Percentiles rank a stretch among this genome's conserved stretches.
These are phyloP conservation scores for Pestalotiopsis fici DNA, from an alignment of 2,329 filamentous ascomycete genomes.

Conservation along the genomic window DNA sequence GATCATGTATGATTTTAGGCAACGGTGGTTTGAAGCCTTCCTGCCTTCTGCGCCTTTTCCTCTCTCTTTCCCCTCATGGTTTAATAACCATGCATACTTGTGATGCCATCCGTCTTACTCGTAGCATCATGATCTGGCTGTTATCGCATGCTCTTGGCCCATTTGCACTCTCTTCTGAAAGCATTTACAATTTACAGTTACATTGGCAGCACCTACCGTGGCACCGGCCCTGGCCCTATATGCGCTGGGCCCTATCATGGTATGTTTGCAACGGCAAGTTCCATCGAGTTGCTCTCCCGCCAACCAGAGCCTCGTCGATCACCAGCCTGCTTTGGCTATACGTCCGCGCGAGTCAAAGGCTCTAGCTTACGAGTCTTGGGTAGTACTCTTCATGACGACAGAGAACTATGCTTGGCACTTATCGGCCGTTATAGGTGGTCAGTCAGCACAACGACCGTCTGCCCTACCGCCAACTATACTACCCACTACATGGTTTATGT, in stretches of 20 bases:
- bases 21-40: too few relatives aligned
- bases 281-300: neutral
- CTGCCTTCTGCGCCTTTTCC: too few relatives aligned
- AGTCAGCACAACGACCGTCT: too few relatives aligned
- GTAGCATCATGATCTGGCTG: too few relatives aligned
- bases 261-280: neutral
- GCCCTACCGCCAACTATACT: too few relatives aligned
- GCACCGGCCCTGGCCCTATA: neutral
- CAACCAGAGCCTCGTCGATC: conserved; percentile 6
- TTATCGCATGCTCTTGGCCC: too few relatives aligned
- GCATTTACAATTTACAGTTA: neutral
- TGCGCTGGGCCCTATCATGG: neutral
- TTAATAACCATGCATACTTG: too few relatives aligned
- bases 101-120: too few relatives aligned
- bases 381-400: neutral
- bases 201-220: neutral
- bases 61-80: too few relatives aligned
- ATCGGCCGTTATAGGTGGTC: neutral
- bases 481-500: too few relatives aligned
- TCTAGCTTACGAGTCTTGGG: neutral
- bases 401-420: neutral
- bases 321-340: conserved; percentile 5
- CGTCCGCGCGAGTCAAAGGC: neutral
- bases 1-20: too few relatives aligned
- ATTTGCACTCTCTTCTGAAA: too few relatives aligned